phyloP scores from a whole-genome alignment of 192 early-diverging fungal species.

The Obelidium mucronatum region DNA sequence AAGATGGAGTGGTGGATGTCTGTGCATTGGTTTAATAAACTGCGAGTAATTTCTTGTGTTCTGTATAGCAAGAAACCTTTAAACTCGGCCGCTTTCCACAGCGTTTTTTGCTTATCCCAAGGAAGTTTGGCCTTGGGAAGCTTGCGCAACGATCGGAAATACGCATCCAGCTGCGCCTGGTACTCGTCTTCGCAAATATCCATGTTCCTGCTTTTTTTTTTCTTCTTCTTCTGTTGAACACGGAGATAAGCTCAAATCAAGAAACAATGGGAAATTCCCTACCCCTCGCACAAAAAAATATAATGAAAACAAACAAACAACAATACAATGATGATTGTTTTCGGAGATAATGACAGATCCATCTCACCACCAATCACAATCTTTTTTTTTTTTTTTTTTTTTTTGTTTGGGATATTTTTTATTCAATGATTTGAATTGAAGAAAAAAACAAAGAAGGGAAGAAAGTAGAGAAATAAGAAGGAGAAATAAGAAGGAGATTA shows the following conservation, averaged over 20 bases:
- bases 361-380: too few relatives aligned
- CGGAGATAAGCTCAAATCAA: neutral
- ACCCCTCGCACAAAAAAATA: too few relatives aligned
- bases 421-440: neutral
- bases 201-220: too few relatives aligned
- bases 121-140: constrained; percentile 28
- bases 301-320: neutral
- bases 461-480: too few relatives aligned
- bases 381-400: too few relatives aligned
- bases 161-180: constrained; percentile 22
- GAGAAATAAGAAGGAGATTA: too few relatives aligned
- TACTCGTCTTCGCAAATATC: constrained; percentile 31
- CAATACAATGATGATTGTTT: too few relatives aligned
- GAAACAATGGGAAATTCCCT: neutral
- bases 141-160: neutral
- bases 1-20: constrained; percentile 26
- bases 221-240: constrained; percentile 13
- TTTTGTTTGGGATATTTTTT: too few relatives aligned
- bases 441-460: neutral
- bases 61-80: constrained; percentile 16
- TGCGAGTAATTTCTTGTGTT: neutral
- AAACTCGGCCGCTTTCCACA: constrained; percentile 31
- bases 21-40: neutral
- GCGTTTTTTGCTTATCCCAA: constrained; percentile 40
- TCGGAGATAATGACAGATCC: too few relatives aligned